Evolutionary conservation across 2,329 filamentous ascomycete species (phyloP).

Genomic region (Xylariaceae sp.): DNA sequence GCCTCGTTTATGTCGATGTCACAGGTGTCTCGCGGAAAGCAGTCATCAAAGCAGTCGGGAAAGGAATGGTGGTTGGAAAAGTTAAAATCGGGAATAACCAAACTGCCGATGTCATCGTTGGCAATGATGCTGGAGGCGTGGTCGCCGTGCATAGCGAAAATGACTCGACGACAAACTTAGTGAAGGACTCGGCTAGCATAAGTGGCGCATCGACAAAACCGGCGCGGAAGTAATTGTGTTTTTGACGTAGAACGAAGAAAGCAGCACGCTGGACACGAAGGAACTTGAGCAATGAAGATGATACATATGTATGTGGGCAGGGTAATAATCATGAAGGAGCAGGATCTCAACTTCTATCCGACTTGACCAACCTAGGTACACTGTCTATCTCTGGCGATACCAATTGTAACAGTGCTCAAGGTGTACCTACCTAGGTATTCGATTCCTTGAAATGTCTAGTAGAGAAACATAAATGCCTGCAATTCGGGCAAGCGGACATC

Average conservation of each 20-base stretch:
- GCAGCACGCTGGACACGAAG: not conserved
- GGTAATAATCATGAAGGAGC: not conserved
- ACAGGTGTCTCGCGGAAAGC: slow-evolving; percentile 89
- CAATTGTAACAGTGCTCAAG: too few species aligned
- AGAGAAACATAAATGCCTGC: too few species aligned
- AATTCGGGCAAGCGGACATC: too few species aligned
- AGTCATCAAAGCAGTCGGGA: slow-evolving; percentile 92
- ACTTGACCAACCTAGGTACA: not conserved
- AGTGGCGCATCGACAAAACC: slow-evolving; percentile 31
- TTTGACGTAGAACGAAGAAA: not conserved
- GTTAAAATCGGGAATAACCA: slow-evolving; percentile 74
- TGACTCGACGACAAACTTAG: slow-evolving; percentile 24
- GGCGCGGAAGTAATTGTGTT: slow-evolving; percentile 25
- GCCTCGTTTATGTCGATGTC: slow-evolving; percentile 95
- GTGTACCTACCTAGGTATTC: too few species aligned
- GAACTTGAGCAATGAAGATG: not conserved
- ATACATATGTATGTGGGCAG: not conserved
- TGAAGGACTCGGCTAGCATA: slow-evolving; percentile 32
- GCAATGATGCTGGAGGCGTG: slow-evolving; percentile 58
- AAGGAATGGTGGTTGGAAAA: slow-evolving; percentile 90
- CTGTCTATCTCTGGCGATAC: not conserved
- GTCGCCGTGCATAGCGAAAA: slow-evolving; percentile 26
- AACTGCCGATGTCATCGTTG: slow-evolving; percentile 65
- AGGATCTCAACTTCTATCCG: not conserved
- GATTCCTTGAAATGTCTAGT: too few species aligned